A percentile compares a stretch with the other conserved stretches of the same genome.
These are phyloP conservation scores for Arthromyces matolae DNA, from an alignment of 768 basidiomycete species.

Conservation along the genomic window DNA sequence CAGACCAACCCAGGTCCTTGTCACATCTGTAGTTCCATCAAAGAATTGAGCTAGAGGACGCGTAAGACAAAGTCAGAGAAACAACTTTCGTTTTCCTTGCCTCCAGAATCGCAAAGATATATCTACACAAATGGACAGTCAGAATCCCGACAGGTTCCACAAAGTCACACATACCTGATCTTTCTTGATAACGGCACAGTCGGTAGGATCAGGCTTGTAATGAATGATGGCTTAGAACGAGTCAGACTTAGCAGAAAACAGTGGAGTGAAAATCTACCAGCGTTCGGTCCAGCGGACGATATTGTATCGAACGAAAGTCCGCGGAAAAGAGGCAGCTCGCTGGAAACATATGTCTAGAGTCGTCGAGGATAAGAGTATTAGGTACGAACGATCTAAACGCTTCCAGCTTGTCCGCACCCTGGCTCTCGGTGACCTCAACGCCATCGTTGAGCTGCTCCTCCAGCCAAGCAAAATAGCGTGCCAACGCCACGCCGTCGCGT, in stretches of 20 bases:
- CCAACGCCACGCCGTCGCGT: conserved; percentile 84
- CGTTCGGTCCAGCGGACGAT: conserved; percentile 89
- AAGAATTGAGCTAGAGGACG: conserved; percentile 24
- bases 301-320: conserved; percentile 93
- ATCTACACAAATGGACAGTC: conserved; percentile 27
- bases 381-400: conserved; percentile 70
- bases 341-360: conserved; percentile 23
- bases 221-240: conserved; percentile 77
- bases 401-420: conserved; percentile 78
- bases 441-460: conserved; percentile 75
- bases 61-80: neutral
- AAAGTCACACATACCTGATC: conserved; percentile 49
- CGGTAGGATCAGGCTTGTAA: conserved; percentile 74
- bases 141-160: too few species aligned
- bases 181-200: conserved; percentile 71
- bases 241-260: neutral
- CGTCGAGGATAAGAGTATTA: neutral
- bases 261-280: conserved; percentile 47
- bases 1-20: conserved; percentile 72
- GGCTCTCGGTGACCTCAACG: conserved; percentile 65
- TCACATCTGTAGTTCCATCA: conserved; percentile 95
- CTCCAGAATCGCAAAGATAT: conserved; percentile 77
- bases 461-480: conserved; percentile 91
- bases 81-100: conserved; percentile 26
- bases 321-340: conserved; percentile 74